Evolutionary conservation across 768 basidiomycete genomes (phyloP).

Genomic region (Suillus discolor): DNA sequence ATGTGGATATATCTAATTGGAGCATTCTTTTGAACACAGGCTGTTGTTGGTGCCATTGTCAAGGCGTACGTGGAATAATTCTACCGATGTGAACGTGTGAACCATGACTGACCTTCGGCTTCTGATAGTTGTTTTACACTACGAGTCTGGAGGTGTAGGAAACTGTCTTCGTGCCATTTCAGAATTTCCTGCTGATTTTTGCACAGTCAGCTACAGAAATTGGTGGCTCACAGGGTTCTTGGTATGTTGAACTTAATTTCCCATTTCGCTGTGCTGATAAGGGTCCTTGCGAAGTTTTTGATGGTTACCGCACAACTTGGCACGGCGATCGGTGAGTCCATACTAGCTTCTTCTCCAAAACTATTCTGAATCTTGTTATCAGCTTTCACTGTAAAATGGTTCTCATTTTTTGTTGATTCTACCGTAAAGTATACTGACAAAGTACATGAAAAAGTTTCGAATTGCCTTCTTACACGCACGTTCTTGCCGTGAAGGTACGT

Average conservation of each 20-base stretch:
- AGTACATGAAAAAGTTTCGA: slow-evolving; percentile 34
- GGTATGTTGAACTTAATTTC: slow-evolving; percentile 34
- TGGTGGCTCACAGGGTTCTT: slow-evolving; percentile 45
- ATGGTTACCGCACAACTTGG: slow-evolving; percentile 52
- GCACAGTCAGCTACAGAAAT: slow-evolving; percentile 59
- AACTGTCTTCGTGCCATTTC: slow-evolving; percentile 14
- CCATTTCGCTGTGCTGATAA: slow-evolving; percentile 2
- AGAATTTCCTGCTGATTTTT: background rate
- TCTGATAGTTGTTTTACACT: slow-evolving; percentile 51
- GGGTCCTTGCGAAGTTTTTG: slow-evolving; percentile 37
- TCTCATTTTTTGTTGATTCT: slow-evolving; percentile 10
- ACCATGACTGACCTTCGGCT: background rate
- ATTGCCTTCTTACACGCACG: slow-evolving; percentile 44
- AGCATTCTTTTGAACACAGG: slow-evolving; percentile 32
- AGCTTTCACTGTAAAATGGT: slow-evolving; percentile 53
- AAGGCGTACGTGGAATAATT: slow-evolving; percentile 44
- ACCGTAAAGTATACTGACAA: background rate
- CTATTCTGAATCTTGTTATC: slow-evolving; percentile 7
- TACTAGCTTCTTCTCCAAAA: background rate
- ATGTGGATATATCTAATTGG: background rate
- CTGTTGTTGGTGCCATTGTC: slow-evolving; percentile 56
- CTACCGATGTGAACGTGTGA: background rate
- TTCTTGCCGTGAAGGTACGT: slow-evolving; percentile 49
- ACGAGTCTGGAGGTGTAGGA: slow-evolving; percentile 64
- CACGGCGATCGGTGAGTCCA: slow-evolving; percentile 42